These are phyloP conservation scores for Ascochyta viciae-villosae DNA, from an alignment of 2,329 filamentous ascomycete genomes.

Conservation along the genomic window DNA sequence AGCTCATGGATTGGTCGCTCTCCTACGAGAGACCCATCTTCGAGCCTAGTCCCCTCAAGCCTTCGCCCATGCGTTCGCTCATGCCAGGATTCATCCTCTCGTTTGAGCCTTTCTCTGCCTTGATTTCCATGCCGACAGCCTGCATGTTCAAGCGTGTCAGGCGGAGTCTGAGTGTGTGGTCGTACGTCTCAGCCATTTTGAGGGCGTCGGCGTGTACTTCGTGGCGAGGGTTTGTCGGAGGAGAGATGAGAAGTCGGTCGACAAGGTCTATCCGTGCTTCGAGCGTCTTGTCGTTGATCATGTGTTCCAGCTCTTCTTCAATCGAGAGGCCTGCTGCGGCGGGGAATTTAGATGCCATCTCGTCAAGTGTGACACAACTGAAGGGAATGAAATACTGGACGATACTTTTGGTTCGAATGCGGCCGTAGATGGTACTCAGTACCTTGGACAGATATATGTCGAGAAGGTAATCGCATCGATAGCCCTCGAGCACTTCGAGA, in stretches of 20 bases:
- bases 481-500: slow-evolving; percentile 80
- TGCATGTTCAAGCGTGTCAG: slow-evolving; percentile 79
- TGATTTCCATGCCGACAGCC: slow-evolving; percentile 76
- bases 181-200: slow-evolving; percentile 72
- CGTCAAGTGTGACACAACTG: slow-evolving; percentile 81
- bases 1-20: neutral
- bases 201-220: slow-evolving; percentile 75
- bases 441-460: slow-evolving; percentile 85
- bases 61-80: slow-evolving; percentile 34
- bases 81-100: slow-evolving; percentile 23
- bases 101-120: slow-evolving; percentile 29
- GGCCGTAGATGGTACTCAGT: slow-evolving; percentile 71
- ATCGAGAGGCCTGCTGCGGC: slow-evolving; percentile 59
- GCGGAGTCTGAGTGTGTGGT: slow-evolving; percentile 76
- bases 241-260: slow-evolving; percentile 77
- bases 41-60: slow-evolving; percentile 37
- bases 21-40: slow-evolving; percentile 41
- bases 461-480: slow-evolving; percentile 85
- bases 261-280: slow-evolving; percentile 86
- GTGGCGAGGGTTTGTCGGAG: slow-evolving; percentile 69
- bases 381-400: slow-evolving; percentile 92
- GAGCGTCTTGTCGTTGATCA: slow-evolving; percentile 77
- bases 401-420: slow-evolving; percentile 89
- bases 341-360: slow-evolving; percentile 78
- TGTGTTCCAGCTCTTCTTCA: slow-evolving; percentile 74